These are phyloP conservation scores for Chlorophyllum brunneum DNA, from an alignment of 768 basidiomycete genomes.

Conservation along the genomic window DNA sequence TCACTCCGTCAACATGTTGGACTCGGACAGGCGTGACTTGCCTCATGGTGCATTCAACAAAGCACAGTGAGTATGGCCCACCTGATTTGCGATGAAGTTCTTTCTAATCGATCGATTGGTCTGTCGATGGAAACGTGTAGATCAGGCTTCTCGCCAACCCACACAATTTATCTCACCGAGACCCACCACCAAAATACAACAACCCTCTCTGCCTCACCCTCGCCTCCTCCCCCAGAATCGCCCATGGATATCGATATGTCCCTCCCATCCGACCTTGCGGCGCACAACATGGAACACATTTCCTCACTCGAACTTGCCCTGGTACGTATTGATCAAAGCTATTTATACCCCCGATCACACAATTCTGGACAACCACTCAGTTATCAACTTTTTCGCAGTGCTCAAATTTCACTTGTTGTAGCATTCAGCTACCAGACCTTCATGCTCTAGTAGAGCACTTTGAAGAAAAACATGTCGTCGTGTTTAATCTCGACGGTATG, in stretches of 20 bases:
- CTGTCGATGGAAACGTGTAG: constrained; percentile 12
- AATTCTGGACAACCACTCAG: not conserved
- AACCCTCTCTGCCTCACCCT: not conserved
- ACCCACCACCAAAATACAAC: not conserved
- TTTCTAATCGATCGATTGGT: constrained; percentile 11
- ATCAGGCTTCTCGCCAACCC: constrained; percentile 7
- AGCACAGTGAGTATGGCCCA: constrained; percentile 7
- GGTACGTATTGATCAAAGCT: constrained; percentile 18
- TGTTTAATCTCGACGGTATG: constrained; percentile 24
- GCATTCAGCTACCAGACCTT: constrained; percentile 38
- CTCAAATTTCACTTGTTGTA: constrained; percentile 46
- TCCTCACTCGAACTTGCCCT: constrained; percentile 24
- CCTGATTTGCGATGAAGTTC: not conserved
- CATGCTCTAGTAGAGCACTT: constrained; percentile 51
- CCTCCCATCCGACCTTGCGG: constrained; percentile 8
- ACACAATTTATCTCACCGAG: constrained; percentile 6
- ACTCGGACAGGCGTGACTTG: not conserved
- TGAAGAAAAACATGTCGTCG: constrained; percentile 33
- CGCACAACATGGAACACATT: constrained; percentile 23
- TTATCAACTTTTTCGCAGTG: constrained; percentile 17
- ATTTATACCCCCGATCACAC: constrained; percentile 11
- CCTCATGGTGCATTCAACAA: constrained; percentile 2
- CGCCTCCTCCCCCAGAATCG: not conserved
- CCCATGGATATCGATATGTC: constrained; percentile 13
- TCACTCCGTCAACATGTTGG: not conserved